A percentile compares a stretch with the other conserved stretches of the same genome.
Evolutionary conservation across 2,329 filamentous ascomycete species (phyloP).

Genomic region (Scedosporium dehoogii): DNA sequence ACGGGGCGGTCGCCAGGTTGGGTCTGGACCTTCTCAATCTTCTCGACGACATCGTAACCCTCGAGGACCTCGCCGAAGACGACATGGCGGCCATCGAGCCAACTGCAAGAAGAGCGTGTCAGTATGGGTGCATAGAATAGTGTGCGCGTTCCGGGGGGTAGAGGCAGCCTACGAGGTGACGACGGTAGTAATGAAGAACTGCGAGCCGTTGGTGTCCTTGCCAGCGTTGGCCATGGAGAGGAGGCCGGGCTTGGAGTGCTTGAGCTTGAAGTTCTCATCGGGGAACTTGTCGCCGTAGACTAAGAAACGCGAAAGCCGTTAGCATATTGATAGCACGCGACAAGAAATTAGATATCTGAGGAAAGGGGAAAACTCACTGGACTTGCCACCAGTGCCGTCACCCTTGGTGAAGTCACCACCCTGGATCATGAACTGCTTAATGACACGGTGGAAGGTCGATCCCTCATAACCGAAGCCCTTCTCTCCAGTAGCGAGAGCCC

Average conservation of each 20-base stretch:
- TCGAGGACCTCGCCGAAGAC: slow-evolving; percentile 85
- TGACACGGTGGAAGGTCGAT: slow-evolving; percentile 80
- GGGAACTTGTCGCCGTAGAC: slow-evolving; percentile 77
- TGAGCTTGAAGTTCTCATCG: slow-evolving; percentile 93
- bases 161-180: slow-evolving; percentile 54
- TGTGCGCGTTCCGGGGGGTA: not conserved
- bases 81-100: slow-evolving; percentile 77
- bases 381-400: slow-evolving; percentile 78
- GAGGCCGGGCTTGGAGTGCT: slow-evolving; percentile 77
- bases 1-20: slow-evolving; percentile 56
- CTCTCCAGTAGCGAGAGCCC: slow-evolving; percentile 73
- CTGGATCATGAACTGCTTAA: slow-evolving; percentile 88
- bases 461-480: slow-evolving; percentile 78
- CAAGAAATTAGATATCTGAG: not conserved
- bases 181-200: slow-evolving; percentile 86
- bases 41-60: slow-evolving; percentile 70
- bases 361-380: slow-evolving; percentile 43
- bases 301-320: slow-evolving; percentile 17
- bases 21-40: slow-evolving; percentile 66
- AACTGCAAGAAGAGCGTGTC: slow-evolving; percentile 33
- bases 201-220: slow-evolving; percentile 77
- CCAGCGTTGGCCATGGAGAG: slow-evolving; percentile 82
- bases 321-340: not conserved
- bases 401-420: slow-evolving; percentile 80
- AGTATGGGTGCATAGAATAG: not conserved